Percentiles rank a stretch among this genome's conserved stretches.
These are phyloP conservation scores for Symbiodinium pilosum DNA, from an alignment of 73 alveolate genomes.

Conservation along the genomic window DNA sequence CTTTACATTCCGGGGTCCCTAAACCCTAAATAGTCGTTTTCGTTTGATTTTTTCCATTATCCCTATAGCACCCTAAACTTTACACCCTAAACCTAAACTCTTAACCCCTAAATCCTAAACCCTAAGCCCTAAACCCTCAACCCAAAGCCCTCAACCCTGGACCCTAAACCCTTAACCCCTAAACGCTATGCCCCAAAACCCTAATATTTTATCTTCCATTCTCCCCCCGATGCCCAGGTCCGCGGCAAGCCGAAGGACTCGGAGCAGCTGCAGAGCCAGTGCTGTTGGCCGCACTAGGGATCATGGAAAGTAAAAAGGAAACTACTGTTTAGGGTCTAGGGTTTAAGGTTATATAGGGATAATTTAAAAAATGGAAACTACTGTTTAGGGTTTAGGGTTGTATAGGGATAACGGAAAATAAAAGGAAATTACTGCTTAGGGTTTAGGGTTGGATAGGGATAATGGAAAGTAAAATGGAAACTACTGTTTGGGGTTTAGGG, in stretches of 20 bases:
- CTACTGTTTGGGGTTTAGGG: too few relatives aligned
- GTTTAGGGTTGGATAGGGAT: too few relatives aligned
- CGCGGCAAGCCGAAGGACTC: conserved; percentile 67
- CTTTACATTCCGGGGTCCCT: too few relatives aligned
- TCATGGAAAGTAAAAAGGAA: not conserved
- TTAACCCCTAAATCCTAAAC: not conserved
- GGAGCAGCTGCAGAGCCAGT: conserved; percentile 86
- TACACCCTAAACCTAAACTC: not conserved
- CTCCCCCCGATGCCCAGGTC: not conserved
- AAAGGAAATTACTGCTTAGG: too few relatives aligned
- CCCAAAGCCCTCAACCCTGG: not conserved
- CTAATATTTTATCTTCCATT: not conserved
- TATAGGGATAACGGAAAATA: too few relatives aligned
- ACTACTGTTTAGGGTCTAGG: too few relatives aligned
- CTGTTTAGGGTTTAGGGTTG: too few relatives aligned
- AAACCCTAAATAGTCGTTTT: too few relatives aligned
- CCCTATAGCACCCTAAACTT: not conserved
- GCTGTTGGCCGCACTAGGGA: not conserved
- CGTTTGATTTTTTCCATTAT: too few relatives aligned
- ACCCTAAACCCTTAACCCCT: not conserved
- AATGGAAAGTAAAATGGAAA: too few relatives aligned
- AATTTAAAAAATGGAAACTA: too few relatives aligned
- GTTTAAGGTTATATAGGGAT: too few relatives aligned
- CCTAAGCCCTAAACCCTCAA: not conserved
- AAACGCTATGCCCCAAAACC: not conserved